phyloP scores from a whole-genome alignment of 306 rosid genomes.

The Datisca glomerata region DNA sequence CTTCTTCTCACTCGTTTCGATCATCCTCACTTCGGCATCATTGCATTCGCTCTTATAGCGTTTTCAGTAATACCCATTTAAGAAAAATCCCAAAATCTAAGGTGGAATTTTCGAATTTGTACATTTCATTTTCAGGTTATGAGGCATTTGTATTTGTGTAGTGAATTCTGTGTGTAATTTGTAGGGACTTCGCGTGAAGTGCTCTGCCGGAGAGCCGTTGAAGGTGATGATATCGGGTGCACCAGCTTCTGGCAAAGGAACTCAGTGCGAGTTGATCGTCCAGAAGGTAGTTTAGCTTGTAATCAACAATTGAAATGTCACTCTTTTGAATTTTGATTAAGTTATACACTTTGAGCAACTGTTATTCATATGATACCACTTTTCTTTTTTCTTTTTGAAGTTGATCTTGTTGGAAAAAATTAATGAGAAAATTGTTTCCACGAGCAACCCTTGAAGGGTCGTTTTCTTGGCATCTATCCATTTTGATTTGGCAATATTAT shows the following conservation, averaged over 20 bases:
- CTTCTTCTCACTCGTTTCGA: slow-evolving; percentile 5
- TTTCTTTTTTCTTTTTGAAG: no score
- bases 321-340: no score
- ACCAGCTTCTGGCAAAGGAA: slow-evolving; percentile 95
- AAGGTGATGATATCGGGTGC: slow-evolving; percentile 96
- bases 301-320: no score
- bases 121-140: background rate
- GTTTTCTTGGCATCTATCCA: no score
- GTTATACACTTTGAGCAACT: no score
- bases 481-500: no score
- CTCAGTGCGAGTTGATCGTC: slow-evolving; percentile 84
- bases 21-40: slow-evolving; percentile 25
- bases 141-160: background rate
- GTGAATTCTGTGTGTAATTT: slow-evolving; percentile 2
- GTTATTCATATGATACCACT: no score
- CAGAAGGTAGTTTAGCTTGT: no score
- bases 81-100: slow-evolving; percentile 26
- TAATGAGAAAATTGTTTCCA: no score
- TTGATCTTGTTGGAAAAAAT: no score
- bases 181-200: slow-evolving; percentile 39
- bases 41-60: slow-evolving; percentile 27
- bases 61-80: slow-evolving; percentile 14
- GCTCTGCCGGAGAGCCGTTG: slow-evolving; percentile 49
- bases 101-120: slow-evolving; percentile 11
- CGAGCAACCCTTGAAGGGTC: no score